Evolutionary conservation across 2,329 filamentous ascomycete species (phyloP), one percentile per base, ranked within the genome.

Genomic region (Xylaria sp.): DNA sequence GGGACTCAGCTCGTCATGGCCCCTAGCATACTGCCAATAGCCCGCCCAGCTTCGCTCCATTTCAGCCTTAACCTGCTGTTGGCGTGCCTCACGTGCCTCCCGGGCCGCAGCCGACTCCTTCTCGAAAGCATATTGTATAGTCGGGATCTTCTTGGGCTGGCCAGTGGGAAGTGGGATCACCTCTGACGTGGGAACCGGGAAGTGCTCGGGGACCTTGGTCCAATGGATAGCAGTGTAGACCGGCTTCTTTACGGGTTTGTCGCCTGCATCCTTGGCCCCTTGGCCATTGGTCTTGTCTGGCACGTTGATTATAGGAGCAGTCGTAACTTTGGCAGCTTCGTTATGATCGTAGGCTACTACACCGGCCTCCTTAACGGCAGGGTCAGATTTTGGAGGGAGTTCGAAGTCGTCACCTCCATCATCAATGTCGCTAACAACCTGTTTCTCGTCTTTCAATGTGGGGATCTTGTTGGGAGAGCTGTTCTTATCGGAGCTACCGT

Each of bases 1-100:
- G 1, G 95, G 95, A 46, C 79, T 84, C 15, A 98, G 78, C 78
- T 98, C 95, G 73, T 98, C 95, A 69, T 96, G 91, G 65, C 89
- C 86, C 87, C 92, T 95, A 11, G 94, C 94, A 70, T 88, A 83
- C 64, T 87, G 82, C 72, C 85, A 90, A 78, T 98, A 98, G 37
- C 91, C 92, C 3, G 81, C 78, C 94, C 95, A 98, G 0, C 92
- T 88, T 70, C 89, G 89, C 70, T 85, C 80, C 75, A 96, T 91
- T 61, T 93, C 90, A 5, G 84, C 82, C 74, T 88, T 92, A 74
- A 98, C 89, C 38, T 83, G 79, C 54, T 84, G 77, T 63, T 88
- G 76, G 35, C 94, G 87, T 69, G 84, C 77, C 63, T 89, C 76
- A 28, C 94, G 87, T 69, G 87, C 86, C 50, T 82, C 81, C 70